phyloP scores from a whole-genome alignment of 2,329 filamentous ascomycete species.

The Salinomyces thailandicus region DNA sequence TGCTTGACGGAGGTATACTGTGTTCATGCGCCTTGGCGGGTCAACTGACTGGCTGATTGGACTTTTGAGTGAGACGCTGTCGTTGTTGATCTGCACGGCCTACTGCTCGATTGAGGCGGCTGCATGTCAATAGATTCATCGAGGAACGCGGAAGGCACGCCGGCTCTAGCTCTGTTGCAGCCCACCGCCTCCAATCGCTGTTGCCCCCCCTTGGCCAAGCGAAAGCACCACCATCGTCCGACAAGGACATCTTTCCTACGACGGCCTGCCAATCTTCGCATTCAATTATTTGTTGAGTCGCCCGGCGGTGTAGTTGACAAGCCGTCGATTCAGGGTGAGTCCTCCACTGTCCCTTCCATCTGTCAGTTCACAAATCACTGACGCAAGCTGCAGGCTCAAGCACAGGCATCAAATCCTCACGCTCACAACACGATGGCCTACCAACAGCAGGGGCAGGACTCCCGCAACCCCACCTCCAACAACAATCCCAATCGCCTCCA shows the following conservation, averaged over 20 bases:
- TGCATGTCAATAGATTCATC: not conserved
- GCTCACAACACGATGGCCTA: slow-evolving; percentile 9
- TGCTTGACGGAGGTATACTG: not conserved
- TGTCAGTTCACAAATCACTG: not conserved
- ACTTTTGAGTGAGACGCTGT: not conserved
- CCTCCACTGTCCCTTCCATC: not conserved
- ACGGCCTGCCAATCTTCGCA: not conserved
- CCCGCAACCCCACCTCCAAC: slow-evolving; percentile 23
- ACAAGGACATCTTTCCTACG: not conserved
- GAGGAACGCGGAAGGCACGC: not conserved
- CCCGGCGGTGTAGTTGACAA: not conserved
- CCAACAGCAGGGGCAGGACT: slow-evolving; percentile 18
- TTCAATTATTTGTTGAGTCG: not conserved
- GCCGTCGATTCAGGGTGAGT: not conserved
- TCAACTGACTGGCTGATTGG: not conserved
- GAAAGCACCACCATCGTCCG: not conserved
- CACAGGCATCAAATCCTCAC: not conserved
- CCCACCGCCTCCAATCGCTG: slow-evolving; percentile 3
- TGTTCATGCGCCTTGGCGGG: not conserved
- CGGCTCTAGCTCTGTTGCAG: not conserved
- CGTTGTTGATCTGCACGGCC: no score
- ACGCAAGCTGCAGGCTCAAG: not conserved
- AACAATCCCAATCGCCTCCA: slow-evolving; percentile 37
- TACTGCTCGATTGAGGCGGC: no score
- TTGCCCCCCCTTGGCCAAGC: not conserved